phyloP scores from a whole-genome alignment of 148 eudicot genomes.

The Amaranthus hypochondriacus region DNA sequence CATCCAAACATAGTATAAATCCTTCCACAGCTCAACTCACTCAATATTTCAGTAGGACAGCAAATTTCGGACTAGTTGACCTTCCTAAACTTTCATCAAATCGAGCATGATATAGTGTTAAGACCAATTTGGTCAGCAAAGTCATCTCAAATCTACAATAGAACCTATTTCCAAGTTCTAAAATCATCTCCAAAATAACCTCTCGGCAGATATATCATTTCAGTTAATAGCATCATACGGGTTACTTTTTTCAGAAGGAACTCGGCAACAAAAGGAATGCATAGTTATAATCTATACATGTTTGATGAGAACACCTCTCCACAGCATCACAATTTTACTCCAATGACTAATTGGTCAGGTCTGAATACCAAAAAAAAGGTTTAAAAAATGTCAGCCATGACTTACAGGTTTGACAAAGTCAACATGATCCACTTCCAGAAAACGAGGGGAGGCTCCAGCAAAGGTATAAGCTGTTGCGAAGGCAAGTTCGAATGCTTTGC shows the following conservation, averaged over 20 bases:
- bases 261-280: background rate
- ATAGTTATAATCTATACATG: background rate
- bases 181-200: constrained; percentile 1
- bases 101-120: background rate
- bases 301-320: background rate
- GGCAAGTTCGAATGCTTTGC: constrained; percentile 85
- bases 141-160: background rate
- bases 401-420: constrained; percentile 93
- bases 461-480: constrained; percentile 80
- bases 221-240: background rate
- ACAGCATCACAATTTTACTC: background rate
- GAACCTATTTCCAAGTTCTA: background rate
- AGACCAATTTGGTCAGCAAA: background rate
- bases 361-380: background rate
- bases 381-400: constrained; percentile 2
- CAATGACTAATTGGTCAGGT: background rate
- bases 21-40: background rate
- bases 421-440: constrained; percentile 90
- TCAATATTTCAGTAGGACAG: background rate
- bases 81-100: background rate
- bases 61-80: background rate
- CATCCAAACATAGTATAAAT: too few species aligned
- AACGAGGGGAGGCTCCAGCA: constrained; percentile 82
- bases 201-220: background rate
- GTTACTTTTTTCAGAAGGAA: background rate